phyloP scores from a whole-genome alignment of 176 grass and related monocot species.

The Hyparrhenia diplandra region DNA sequence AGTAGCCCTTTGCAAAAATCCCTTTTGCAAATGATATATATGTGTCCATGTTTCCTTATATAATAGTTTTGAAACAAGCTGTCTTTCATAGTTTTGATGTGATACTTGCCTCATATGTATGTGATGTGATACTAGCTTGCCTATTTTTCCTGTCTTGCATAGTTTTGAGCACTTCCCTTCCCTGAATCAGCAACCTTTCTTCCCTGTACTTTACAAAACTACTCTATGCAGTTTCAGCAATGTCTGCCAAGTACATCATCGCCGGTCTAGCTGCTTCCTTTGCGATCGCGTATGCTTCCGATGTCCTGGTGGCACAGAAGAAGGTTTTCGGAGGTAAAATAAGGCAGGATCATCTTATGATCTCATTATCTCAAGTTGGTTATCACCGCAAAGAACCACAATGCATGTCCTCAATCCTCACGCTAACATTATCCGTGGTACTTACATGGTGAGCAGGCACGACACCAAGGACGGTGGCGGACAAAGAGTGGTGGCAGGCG shows the following conservation, averaged over 20 bases:
- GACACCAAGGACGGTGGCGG: slow-evolving; percentile 49
- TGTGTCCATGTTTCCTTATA: too few species aligned
- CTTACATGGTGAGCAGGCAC: slow-evolving; percentile 59
- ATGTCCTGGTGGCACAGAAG: slow-evolving; percentile 52
- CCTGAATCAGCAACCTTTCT: neutral
- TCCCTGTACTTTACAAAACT: neutral
- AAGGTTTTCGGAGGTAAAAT: slow-evolving; percentile 85
- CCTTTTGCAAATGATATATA: neutral
- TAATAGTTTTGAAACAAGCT: too few species aligned
- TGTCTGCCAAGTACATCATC: slow-evolving; percentile 62
- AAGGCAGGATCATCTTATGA: neutral
- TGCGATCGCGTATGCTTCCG: slow-evolving; percentile 43
- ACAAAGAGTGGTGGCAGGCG: slow-evolving; percentile 73
- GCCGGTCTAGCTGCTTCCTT: slow-evolving; percentile 30
- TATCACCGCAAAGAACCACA: neutral
- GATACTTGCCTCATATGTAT: too few species aligned
- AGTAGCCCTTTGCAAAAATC: too few species aligned
- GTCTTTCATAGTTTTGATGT: too few species aligned
- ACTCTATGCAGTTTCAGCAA: slow-evolving; percentile 30
- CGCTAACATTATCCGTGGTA: neutral
- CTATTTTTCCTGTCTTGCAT: neutral
- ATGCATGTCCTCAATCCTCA: neutral
- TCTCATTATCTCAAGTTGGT: too few species aligned
- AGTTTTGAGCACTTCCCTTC: neutral
- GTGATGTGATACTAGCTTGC: too few species aligned